phyloP scores from a whole-genome alignment of 2,329 filamentous ascomycete species.

The Penicillium thymicola region DNA sequence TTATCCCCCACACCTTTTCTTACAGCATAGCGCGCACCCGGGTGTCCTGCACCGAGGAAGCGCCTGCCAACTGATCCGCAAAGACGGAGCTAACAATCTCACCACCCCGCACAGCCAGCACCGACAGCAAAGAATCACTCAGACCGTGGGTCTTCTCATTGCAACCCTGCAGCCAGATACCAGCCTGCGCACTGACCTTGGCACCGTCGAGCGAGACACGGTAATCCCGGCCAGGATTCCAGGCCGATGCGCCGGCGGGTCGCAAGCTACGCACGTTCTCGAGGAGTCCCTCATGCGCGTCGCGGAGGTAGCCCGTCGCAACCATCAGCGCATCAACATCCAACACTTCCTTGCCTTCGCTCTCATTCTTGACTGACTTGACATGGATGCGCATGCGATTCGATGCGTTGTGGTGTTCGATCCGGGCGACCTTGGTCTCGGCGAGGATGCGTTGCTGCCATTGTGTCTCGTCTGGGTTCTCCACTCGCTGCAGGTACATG shows the following conservation, averaged over 20 bases:
- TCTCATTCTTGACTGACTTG: slow-evolving; percentile 44
- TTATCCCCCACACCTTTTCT: not conserved
- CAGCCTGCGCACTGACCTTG: slow-evolving; percentile 67
- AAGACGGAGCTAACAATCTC: slow-evolving; percentile 78
- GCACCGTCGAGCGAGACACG: slow-evolving; percentile 67
- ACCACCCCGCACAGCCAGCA: slow-evolving; percentile 70
- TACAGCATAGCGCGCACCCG: slow-evolving; percentile 34
- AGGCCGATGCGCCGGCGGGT: slow-evolving; percentile 55
- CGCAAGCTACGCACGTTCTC: slow-evolving; percentile 63
- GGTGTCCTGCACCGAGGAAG: slow-evolving; percentile 32
- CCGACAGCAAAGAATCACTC: slow-evolving; percentile 77
- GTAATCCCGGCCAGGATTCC: slow-evolving; percentile 75
- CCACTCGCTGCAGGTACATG: slow-evolving; percentile 80
- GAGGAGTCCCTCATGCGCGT: slow-evolving; percentile 75
- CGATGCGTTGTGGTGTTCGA: slow-evolving; percentile 52
- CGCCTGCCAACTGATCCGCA: slow-evolving; percentile 38
- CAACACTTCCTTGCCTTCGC: slow-evolving; percentile 55
- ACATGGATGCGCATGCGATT: slow-evolving; percentile 60
- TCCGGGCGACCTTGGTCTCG: slow-evolving; percentile 62
- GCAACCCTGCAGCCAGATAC: slow-evolving; percentile 90
- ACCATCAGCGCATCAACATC: slow-evolving; percentile 80
- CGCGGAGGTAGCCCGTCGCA: slow-evolving; percentile 80
- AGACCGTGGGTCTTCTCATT: slow-evolving; percentile 88
- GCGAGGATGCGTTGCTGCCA: slow-evolving; percentile 83
- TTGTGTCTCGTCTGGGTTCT: slow-evolving; percentile 62